Evolutionary conservation across 768 basidiomycete species (phyloP).

Genomic region (Tulasnella sp.): DNA sequence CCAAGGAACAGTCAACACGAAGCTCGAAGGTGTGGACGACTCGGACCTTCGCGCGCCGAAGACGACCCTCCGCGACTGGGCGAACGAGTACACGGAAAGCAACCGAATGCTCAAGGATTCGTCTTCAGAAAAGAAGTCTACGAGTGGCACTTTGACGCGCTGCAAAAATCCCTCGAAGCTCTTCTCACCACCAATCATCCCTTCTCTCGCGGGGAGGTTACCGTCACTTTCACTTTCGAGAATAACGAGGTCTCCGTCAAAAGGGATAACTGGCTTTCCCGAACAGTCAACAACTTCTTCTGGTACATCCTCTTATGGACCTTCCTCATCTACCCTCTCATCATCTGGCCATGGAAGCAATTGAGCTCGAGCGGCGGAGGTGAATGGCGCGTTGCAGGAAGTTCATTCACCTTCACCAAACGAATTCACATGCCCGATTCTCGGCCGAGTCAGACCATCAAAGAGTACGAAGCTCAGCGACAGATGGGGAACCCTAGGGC

Average conservation of each 20-base stretch:
- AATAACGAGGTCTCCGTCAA: constrained; percentile 48
- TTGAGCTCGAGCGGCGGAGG: constrained; percentile 60
- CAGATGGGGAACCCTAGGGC: too few species aligned
- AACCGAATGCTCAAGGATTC: constrained; percentile 67
- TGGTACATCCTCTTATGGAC: constrained; percentile 57
- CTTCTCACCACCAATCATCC: constrained; percentile 31
- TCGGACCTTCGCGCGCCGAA: constrained; percentile 28
- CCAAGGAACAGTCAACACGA: background rate
- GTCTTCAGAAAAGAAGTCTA: constrained; percentile 57
- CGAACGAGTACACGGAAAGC: constrained; percentile 68
- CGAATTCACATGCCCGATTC: constrained; percentile 14
- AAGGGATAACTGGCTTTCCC: constrained; percentile 52
- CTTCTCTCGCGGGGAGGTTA: constrained; percentile 24
- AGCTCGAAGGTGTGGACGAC: background rate
- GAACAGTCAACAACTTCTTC: constrained; percentile 58
- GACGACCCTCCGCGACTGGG: constrained; percentile 63
- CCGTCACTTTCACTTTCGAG: constrained; percentile 39
- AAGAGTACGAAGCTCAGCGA: constrained; percentile 4
- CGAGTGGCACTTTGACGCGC: constrained; percentile 40
- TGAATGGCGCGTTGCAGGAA: constrained; percentile 34
- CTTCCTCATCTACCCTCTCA: constrained; percentile 53
- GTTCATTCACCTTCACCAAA: constrained; percentile 7
- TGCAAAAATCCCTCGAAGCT: constrained; percentile 20
- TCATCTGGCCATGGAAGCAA: constrained; percentile 67
- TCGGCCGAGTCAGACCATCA: constrained; percentile 9